Evolutionary conservation across 2,329 filamentous ascomycete genomes (phyloP), one percentile per base, ranked within the genome.

Genomic region (Penicillium oxalicum): DNA sequence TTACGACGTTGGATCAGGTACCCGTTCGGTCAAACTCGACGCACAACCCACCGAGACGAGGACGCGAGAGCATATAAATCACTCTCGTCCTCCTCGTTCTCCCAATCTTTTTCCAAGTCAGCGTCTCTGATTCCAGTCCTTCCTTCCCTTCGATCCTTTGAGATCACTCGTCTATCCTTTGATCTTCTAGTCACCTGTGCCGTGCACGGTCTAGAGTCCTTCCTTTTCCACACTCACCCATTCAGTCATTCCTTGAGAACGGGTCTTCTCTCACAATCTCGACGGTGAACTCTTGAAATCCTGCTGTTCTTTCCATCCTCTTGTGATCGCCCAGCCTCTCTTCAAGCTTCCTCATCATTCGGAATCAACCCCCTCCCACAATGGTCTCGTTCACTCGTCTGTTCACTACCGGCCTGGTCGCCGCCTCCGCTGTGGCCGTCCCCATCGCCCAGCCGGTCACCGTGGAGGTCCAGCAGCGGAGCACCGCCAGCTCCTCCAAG

Each of bases 351-450:
- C 18, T 18, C 18, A 18, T 18, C 18, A 18, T 18, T 18, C 9
- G 18, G 18, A 26, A 47, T 35, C 13, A 26, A 36, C 38, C 18
- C 18, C 18, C 18, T 18, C 18, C 18, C 55, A 67, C 58, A 57
- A 72, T 72, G 70, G 67, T 67, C 52, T 68, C 65, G 48, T 65
- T 69, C 60, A 67, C 63, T 50, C 52, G 62, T 43, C 48, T 69
- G 43, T 48, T 69, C 40, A 56, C 63, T 29, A 55, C 63, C 33
- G 63, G 57, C 52, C 54, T 69, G n/a, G 45, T 72, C 54, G 69
- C 66, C 47, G 59, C 63, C 48, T 50, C 63, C 5, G 60, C 61
- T 37, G 45, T 71, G 37, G 69, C 67, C 34, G 54, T 56, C 37
- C 70, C 70, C 26, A 34, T 44, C n/a, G 26, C 40, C 27, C 25